Conservation (phyloP, 169 alveolate genomes). For the Eimeria sp. region DNA sequence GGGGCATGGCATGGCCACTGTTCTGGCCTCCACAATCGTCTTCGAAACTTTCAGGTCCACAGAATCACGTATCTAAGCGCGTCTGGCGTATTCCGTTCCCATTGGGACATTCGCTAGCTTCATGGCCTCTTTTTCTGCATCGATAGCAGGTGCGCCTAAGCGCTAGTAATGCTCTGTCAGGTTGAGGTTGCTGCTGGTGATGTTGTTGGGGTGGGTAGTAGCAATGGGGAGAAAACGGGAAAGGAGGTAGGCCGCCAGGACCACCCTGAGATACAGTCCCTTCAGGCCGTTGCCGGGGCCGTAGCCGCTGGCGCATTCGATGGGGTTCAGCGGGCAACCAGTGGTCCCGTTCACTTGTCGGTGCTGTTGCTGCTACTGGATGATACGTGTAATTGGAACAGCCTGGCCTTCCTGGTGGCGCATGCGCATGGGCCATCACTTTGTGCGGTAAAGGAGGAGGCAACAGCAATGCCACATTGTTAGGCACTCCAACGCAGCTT, state of each 20-base stretch:
- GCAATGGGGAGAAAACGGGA: slow-evolving; percentile 25
- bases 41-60: neutral
- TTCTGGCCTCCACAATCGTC: neutral
- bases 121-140: slow-evolving; percentile 60
- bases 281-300: slow-evolving; percentile 43
- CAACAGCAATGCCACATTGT: slow-evolving; percentile 1
- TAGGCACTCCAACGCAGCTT: slow-evolving; percentile 2
- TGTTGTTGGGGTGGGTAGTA: slow-evolving; percentile 56
- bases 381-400: slow-evolving; percentile 3
- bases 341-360: slow-evolving; percentile 33
- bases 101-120: slow-evolving; percentile 58
- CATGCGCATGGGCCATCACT: slow-evolving; percentile 24
- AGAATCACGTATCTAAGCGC: neutral
- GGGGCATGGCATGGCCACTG: neutral
- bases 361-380: slow-evolving; percentile 3
- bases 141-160: slow-evolving; percentile 65
- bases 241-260: slow-evolving; percentile 30
- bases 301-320: slow-evolving; percentile 62
- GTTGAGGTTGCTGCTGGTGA: slow-evolving; percentile 53
- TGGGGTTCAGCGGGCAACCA: slow-evolving; percentile 46
- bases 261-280: slow-evolving; percentile 17
- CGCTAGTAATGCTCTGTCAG: slow-evolving; percentile 40
- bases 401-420: slow-evolving; percentile 39
- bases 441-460: slow-evolving; percentile 28
- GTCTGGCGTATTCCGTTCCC: slow-evolving; percentile 51